Conservation (phyloP, 139 green algal species). For the Chlorella sorokiniana region DNA sequence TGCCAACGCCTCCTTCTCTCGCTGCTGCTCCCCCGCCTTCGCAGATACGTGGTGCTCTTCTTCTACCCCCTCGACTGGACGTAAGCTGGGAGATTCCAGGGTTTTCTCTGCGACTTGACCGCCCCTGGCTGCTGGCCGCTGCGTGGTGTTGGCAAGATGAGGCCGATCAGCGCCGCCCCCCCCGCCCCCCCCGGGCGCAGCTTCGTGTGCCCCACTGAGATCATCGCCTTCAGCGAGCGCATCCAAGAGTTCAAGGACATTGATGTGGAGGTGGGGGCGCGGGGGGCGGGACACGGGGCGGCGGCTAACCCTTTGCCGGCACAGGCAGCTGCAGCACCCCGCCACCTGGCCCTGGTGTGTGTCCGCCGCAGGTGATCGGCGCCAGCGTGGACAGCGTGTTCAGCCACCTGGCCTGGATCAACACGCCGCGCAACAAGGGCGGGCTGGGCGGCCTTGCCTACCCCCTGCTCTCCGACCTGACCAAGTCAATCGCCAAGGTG, state of each 20-base stretch:
- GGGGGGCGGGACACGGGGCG: neutral
- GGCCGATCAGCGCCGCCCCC: neutral
- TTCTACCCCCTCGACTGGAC: constrained; percentile 58
- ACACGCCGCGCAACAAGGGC: constrained; percentile 50
- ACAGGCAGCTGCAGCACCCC: too few relatives aligned
- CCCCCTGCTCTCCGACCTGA: constrained; percentile 60
- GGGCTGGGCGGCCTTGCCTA: constrained; percentile 54
- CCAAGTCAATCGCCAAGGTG: constrained; percentile 49
- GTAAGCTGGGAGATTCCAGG: neutral
- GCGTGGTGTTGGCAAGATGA: too few relatives aligned
- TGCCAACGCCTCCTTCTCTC: neutral
- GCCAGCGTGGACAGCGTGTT: constrained; percentile 47
- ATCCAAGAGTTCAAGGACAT: constrained; percentile 54
- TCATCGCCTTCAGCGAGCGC: constrained; percentile 54
- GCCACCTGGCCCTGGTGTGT: neutral
- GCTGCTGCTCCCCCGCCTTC: neutral
- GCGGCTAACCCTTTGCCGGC: too few relatives aligned
- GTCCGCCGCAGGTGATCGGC: constrained; percentile 48
- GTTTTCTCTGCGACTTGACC: too few relatives aligned
- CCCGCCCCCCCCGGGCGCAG: constrained; percentile 33
- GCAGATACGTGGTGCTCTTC: constrained; percentile 53
- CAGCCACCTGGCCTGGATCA: constrained; percentile 55
- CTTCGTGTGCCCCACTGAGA: constrained; percentile 62
- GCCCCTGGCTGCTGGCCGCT: too few relatives aligned
- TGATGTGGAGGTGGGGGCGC: constrained; percentile 25